Evolutionary conservation across 495 filamentous ascomycete species (phyloP), one percentile per base, ranked within the genome.

Genomic region (Hypoxylon trugodes): DNA sequence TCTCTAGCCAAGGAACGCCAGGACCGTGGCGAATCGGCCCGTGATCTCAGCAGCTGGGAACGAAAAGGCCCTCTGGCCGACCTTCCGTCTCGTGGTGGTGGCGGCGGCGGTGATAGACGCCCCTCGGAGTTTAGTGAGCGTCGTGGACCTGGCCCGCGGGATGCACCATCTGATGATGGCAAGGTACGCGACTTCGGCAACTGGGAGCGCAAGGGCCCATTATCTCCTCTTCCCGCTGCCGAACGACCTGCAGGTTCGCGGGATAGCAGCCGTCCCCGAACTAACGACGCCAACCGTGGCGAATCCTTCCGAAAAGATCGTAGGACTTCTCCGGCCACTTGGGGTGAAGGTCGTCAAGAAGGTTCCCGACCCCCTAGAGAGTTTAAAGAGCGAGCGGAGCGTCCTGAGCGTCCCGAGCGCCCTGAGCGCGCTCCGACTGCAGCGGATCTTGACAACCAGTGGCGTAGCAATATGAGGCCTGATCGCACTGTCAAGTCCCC

Each of bases 181-280:
- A 96, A 93, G 74, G 77, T 89, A 48, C 89, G 93, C 18, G 92
- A 97, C 69, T 90, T 97, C 65, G 82, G 85, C 57, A 95, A 92
- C 77, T 98, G 95, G 95, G 94, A 97, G 75, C 90, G 95, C 52
- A 94, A 92, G 69, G 96, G 95, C 18, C 95, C 96, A 22, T 83
- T 97, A 38, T 90, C 93, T 36, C 90, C 93, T 7, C 74, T 84
- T 16, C 74, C 89, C 10, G 74, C 74, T 25, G 72, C 81, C 32
- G 82, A 88, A 60, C 83, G 81, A 33, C 71, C 78, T 9, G 71
- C 79, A 19, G 78, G 76, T 56, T 78, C 79, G 45, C 80, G 89
- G 52, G 90, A 91, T 65, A 87, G 86, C 42, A 88, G 90, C 50
- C 88, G 90, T 36, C 83, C 88, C 51, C 79, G 84, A 58, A 86